Base-by-base conservation (phyloP, 1,284 basidiomycete genomes). In the Cryptococcus sp. region DNA sequence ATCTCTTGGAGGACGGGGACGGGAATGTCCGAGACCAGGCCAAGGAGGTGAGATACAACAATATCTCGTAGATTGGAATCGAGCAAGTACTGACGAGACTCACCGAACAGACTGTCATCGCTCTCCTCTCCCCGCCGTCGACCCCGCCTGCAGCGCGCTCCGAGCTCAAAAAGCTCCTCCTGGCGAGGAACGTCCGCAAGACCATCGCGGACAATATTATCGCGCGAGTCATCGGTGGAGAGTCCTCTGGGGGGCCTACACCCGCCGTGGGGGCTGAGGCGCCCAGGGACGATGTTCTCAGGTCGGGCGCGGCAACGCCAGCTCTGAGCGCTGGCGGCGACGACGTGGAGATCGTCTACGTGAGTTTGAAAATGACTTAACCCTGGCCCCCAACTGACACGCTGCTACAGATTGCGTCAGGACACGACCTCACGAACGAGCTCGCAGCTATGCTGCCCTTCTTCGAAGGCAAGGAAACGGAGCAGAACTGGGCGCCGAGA, bases 391-490 rank as follows among this genome's bases (percentile, higher is more conserved):
- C 28, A 5, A 24, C 45, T 46, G 45, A 36, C n/a, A 18, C 13
- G 20, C 18, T 28, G 20, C 21, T 6, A 2, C 37, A 96, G 87
- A 84, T 97, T 67, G 88, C 91, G 1, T 93, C 90, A 13, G 81
- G 81, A 51, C 82, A 83, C 66, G 95, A 98, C 74, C 76, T 98
- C 40, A 91, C 94, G 68, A 83, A 82, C 57, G 92, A 96, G 66
- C 90, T 97, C 68, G 78, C 82, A 4, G 77, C 78, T 16, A 92
- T 96, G 87, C 71, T 83, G 20, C 87, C 87, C 50, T 79, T 81
- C 56, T 97, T 97, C 68, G 88, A 91, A 85, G 93, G 92, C 16
- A 96, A 86, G 77, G 96, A 99, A 78, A 91, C 89, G 0, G 95
- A 98, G 71, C 90, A 95, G 66, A 99, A 99, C 70, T 99, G 95